Percentiles rank a stretch among this genome's conserved stretches.
These are phyloP conservation scores for Globisporangium spinosum DNA, from an alignment of 352 stramenopile genomes.

Conservation along the genomic window DNA sequence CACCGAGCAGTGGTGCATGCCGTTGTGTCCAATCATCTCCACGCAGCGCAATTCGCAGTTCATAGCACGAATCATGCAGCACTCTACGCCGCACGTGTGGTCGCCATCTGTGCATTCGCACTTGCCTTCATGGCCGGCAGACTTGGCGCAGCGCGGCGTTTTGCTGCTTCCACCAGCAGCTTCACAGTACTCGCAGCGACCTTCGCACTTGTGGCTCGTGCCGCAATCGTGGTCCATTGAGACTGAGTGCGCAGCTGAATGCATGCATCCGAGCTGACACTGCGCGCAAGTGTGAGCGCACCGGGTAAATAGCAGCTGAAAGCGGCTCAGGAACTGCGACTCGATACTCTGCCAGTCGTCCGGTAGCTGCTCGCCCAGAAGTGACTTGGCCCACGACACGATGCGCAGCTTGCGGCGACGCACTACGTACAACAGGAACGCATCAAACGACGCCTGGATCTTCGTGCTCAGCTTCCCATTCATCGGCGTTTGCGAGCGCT, in stretches of 20 bases:
- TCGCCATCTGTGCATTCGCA: slow-evolving; percentile 62
- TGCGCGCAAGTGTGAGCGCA: slow-evolving; percentile 52
- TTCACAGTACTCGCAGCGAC: slow-evolving; percentile 51
- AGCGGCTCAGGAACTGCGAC: slow-evolving; percentile 37
- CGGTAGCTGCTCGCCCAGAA: slow-evolving; percentile 33
- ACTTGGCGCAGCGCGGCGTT: slow-evolving; percentile 41
- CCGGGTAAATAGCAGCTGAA: slow-evolving; percentile 51
- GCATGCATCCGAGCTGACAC: slow-evolving; percentile 65
- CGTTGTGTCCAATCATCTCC: slow-evolving; percentile 37
- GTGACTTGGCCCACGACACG: slow-evolving; percentile 34
- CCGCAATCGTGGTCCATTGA: slow-evolving; percentile 43
- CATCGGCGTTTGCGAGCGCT: slow-evolving; percentile 5
- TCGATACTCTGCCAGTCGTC: slow-evolving; percentile 50
- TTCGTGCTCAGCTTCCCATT: slow-evolving; percentile 23
- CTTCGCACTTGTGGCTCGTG: slow-evolving; percentile 41
- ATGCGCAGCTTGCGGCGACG: slow-evolving; percentile 53
- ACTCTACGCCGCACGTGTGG: slow-evolving; percentile 58
- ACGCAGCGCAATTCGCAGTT: slow-evolving; percentile 58
- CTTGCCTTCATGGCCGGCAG: slow-evolving; percentile 56
- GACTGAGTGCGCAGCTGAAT: slow-evolving; percentile 34
- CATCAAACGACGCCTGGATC: slow-evolving; percentile 46
- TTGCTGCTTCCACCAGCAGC: slow-evolving; percentile 21
- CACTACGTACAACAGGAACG: slow-evolving; percentile 52
- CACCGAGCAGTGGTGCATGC: slow-evolving; percentile 53
- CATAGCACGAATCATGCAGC: slow-evolving; percentile 31